Conservation (phyloP, 306 rosid genomes). For the Dryas drummondii region DNA sequence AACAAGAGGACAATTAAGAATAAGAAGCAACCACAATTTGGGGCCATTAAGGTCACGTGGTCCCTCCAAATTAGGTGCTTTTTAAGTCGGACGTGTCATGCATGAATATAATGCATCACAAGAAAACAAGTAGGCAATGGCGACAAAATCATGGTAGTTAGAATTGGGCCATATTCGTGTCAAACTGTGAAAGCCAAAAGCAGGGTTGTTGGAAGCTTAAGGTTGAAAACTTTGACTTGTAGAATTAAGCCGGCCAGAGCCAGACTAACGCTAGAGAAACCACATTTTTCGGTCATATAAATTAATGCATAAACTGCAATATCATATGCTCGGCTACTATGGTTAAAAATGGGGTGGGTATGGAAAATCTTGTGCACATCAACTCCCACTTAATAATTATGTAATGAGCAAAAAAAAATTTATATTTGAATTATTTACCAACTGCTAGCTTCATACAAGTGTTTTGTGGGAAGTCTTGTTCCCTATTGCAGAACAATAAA, state of each 20-base stretch:
- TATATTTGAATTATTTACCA: conserved; percentile 9
- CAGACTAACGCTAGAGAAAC: too few species aligned
- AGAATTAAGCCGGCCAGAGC: neutral
- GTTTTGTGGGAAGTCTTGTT: conserved; percentile 8
- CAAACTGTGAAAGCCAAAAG: neutral
- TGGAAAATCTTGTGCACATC: too few species aligned
- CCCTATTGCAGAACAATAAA: conserved; percentile 14
- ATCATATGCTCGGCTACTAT: too few species aligned
- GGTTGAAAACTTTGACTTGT: neutral
- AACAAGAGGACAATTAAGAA: neutral
- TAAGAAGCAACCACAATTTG: neutral
- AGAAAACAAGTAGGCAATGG: neutral
- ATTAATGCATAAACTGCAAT: too few species aligned
- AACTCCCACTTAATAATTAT: too few species aligned
- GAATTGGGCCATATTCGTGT: neutral
- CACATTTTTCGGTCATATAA: too few species aligned
- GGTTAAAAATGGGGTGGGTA: too few species aligned
- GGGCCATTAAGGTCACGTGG: too few species aligned
- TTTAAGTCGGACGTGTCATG: neutral
- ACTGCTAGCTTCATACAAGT: conserved; percentile 17
- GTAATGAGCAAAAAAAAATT: neutral
- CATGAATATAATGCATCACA: too few species aligned
- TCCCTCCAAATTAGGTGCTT: neutral
- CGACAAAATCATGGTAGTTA: neutral
- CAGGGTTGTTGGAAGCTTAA: neutral